Conservation (phyloP, 139 green algal genomes). For the Zygnema circumcarinatum region DNA sequence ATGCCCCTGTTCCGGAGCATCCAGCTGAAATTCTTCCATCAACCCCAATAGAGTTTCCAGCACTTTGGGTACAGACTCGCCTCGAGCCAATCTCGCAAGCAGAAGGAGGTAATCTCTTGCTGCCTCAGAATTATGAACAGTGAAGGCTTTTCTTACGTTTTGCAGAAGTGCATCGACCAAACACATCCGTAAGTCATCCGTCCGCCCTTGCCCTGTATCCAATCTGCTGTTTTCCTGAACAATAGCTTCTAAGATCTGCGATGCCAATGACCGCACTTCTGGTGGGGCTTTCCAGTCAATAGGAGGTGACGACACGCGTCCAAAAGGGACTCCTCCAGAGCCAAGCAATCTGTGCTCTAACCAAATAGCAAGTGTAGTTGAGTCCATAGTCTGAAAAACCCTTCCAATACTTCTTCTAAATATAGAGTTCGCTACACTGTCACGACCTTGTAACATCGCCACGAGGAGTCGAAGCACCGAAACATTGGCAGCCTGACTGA, state of each 20-base stretch:
- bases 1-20: not conserved
- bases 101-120: not conserved
- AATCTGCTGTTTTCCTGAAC: not conserved
- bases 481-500: conserved; percentile 2
- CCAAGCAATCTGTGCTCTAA: conserved; percentile 8
- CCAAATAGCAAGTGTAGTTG: conserved; percentile 5
- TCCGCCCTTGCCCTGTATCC: not conserved
- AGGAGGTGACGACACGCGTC: not conserved
- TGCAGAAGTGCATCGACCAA: not conserved
- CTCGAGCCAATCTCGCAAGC: not conserved
- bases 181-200: not conserved
- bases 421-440: not conserved
- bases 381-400: not conserved
- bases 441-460: not conserved
- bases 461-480: not conserved
- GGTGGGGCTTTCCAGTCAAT: not conserved
- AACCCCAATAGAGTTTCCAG: not conserved
- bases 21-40: not conserved
- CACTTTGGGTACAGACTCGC: not conserved
- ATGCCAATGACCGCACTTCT: not conserved
- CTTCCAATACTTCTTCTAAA: conserved; percentile 3
- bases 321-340: not conserved
- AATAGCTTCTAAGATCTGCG: not conserved
- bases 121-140: not conserved
- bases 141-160: not conserved